A percentile compares a stretch with the other conserved stretches of the same genome.
Evolutionary conservation across 2,329 filamentous ascomycete genomes (phyloP).

Genomic region (Metarhizium humberi): DNA sequence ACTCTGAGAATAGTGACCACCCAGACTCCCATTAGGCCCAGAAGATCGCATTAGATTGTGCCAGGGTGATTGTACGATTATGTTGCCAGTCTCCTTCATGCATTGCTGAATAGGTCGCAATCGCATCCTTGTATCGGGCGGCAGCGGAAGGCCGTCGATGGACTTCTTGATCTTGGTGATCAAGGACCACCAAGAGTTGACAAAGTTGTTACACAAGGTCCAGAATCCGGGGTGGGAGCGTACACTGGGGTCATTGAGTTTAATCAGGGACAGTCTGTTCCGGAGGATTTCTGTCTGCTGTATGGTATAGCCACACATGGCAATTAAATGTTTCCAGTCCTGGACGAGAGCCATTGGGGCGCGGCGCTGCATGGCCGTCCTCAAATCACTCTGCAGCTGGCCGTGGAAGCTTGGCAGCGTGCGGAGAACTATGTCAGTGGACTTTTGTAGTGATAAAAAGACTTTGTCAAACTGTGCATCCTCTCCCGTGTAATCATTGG

Average conservation of each 20-base stretch:
- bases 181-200: conserved; percentile 60
- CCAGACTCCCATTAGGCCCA: conserved; percentile 9
- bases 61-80: conserved; percentile 57
- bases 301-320: conserved; percentile 61
- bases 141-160: conserved; percentile 42
- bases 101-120: conserved; percentile 74
- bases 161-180: conserved; percentile 49
- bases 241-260: conserved; percentile 73
- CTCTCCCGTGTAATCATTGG: conserved; percentile 61
- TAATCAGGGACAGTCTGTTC: conserved; percentile 65
- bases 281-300: conserved; percentile 67
- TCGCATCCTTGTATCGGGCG: conserved; percentile 60
- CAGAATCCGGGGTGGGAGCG: conserved; percentile 55
- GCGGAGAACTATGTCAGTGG: conserved; percentile 63
- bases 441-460: conserved; percentile 64
- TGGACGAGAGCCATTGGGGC: conserved; percentile 51
- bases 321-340: conserved; percentile 61
- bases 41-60: conserved; percentile 28
- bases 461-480: conserved; percentile 76
- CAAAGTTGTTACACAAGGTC: conserved; percentile 66
- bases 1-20: conserved; percentile 13
- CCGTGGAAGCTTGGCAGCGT: conserved; percentile 61
- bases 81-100: conserved; percentile 68
- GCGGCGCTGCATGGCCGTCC: conserved; percentile 51
- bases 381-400: conserved; percentile 56